Evolutionary conservation across 345 rosid genomes (phyloP), one percentile per base, ranked within the genome.

Genomic region (Euphorbia peplus): DNA sequence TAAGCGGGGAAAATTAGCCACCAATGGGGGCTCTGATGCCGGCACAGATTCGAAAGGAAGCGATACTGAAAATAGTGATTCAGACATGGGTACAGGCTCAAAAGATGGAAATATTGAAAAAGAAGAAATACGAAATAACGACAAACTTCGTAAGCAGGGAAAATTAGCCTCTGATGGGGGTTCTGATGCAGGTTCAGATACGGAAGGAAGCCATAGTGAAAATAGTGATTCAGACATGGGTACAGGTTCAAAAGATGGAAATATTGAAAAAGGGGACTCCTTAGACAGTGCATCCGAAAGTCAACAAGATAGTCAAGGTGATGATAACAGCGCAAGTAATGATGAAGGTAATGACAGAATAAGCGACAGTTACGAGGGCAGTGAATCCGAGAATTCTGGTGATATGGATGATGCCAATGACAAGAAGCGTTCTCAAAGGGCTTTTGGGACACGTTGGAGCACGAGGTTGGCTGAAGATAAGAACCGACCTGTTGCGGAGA

Each of bases 391-490:
- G 14, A 64, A 70, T 42, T 75, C 74, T 71, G 80, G 67, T 13
- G 76, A 64, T 50, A 52, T 42, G 28, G 52, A 51, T 37, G 57
- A 39, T 50, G 30, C 11, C 35, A 55, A 52, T 44, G 63, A 57
- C 8, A 65, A 15, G 29, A 70, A 73, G 19, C 53, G 39, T 60
- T 60, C 21, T 53, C 41, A 52, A 58, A 82, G 78, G 60, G 70
- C 72, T 0, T 21, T 42, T 55, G 78, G 81, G 66, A 66, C 70
- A 0, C 70, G 73, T 28, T 48, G 72, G 75, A 80, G 81, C 58
- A 60, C 54, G 55, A 80, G 84, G 68, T 65, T 78, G 66, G 77
- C 83, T 26, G 79, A 78, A 64, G 72, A 8, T 35, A 48, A 72
- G 60, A 42, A 39, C 61, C 75, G 63, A 63, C 73, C 67, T 44